Conservation (phyloP, 2,329 filamentous ascomycete genomes). For the Tolypocladium endophyticum region DNA sequence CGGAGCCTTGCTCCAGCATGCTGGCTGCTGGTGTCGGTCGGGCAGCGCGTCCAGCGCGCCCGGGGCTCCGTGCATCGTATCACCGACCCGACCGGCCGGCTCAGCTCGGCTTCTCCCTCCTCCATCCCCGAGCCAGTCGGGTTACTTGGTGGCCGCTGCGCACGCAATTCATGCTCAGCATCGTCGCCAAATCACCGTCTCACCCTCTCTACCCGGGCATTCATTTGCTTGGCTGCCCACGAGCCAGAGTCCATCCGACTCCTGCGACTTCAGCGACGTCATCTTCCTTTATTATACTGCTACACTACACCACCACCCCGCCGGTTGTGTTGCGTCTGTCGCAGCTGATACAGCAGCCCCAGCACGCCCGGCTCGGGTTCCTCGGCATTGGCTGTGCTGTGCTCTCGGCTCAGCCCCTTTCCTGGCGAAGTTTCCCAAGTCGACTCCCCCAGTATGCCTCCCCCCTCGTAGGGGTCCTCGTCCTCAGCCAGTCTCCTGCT, state of each 20-base stretch:
- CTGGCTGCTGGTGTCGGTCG: neutral
- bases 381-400: conserved; percentile 33
- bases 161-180: no score
- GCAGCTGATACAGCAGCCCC: conserved; percentile 47
- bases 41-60: neutral
- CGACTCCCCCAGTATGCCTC: conserved; percentile 44
- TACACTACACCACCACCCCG: conserved; percentile 29
- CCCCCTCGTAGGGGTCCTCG: conserved; percentile 39
- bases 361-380: conserved; percentile 44
- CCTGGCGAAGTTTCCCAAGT: conserved; percentile 48
- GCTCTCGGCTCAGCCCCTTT: conserved; percentile 39
- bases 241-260: no score
- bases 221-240: no score
- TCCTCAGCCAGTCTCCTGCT: conserved; percentile 37
- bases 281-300: neutral
- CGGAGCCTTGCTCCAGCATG: no score
- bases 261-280: neutral
- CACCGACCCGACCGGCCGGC: neutral
- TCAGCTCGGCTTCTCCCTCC: neutral
- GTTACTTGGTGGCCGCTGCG: no score
- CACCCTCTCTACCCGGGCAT: no score
- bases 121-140: neutral
- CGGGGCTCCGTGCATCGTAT: neutral
- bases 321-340: conserved; percentile 43
- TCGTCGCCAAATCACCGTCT: no score